Percentiles rank a stretch among this genome's conserved stretches.
These are phyloP conservation scores for Gentiana macrophylla DNA, from an alignment of 257 asterid species.

Conservation along the genomic window DNA sequence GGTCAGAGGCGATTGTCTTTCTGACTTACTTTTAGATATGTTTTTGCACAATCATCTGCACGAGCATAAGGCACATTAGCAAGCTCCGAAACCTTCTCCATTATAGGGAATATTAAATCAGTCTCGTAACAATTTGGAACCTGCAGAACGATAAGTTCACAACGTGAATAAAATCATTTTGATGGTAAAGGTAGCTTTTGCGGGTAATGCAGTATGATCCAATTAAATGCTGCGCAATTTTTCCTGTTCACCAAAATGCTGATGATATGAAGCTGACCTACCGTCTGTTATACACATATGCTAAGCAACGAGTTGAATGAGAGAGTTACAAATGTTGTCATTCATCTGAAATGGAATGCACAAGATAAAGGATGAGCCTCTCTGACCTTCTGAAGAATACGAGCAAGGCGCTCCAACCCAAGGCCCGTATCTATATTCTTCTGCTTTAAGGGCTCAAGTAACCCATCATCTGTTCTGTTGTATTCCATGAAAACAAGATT, in stretches of 20 bases:
- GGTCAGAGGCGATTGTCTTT: not conserved
- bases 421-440: slow-evolving; percentile 94
- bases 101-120: slow-evolving; percentile 73
- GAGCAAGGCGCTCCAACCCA: slow-evolving; percentile 96
- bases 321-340: no score
- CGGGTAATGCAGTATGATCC: no score
- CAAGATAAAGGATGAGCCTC: slow-evolving; percentile 3
- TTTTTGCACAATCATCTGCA: slow-evolving; percentile 56
- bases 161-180: slow-evolving; percentile 1
- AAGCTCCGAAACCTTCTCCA: slow-evolving; percentile 74
- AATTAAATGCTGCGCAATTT: no score
- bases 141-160: slow-evolving; percentile 30
- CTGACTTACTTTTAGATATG: slow-evolving; percentile 57
- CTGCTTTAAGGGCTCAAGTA: slow-evolving; percentile 92
- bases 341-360: no score
- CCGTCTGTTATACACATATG: no score
- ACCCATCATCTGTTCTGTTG: slow-evolving; percentile 83
- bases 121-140: slow-evolving; percentile 94
- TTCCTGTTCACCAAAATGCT: no score
- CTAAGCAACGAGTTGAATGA: no score
- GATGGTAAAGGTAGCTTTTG: no score
- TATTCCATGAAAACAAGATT: slow-evolving; percentile 96
- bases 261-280: not conserved
- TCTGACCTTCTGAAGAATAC: slow-evolving; percentile 73
- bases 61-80: slow-evolving; percentile 56